Percentiles rank a stretch among this genome's conserved stretches.
phyloP scores from a whole-genome alignment of 768 basidiomycete species.

The Pleurotus citrinopileatus region DNA sequence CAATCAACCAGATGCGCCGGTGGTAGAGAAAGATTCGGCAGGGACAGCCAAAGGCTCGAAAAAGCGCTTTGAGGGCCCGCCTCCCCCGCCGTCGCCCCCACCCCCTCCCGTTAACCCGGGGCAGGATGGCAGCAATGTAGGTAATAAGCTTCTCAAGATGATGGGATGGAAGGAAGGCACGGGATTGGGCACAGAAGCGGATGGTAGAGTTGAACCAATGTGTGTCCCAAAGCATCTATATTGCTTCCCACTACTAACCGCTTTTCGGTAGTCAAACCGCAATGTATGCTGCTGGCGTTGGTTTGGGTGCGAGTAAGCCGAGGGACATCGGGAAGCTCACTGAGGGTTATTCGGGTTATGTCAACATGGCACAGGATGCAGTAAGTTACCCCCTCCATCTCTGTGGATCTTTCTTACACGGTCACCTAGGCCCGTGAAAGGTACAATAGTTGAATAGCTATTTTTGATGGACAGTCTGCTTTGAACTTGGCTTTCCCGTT shows the following conservation, averaged over 20 bases:
- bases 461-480: neutral
- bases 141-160: constrained; percentile 92
- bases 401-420: neutral
- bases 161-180: constrained; percentile 97
- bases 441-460: constrained; percentile 21
- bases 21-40: constrained; percentile 43
- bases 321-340: constrained; percentile 75
- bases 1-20: constrained; percentile 86
- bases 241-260: neutral
- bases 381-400: constrained; percentile 31
- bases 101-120: constrained; percentile 66
- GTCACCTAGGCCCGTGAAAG: constrained; percentile 37
- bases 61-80: constrained; percentile 54
- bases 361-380: constrained; percentile 70
- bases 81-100: constrained; percentile 60
- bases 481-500: neutral
- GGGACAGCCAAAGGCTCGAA: constrained; percentile 27
- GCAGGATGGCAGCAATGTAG: constrained; percentile 82
- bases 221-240: constrained; percentile 31
- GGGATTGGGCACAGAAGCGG: constrained; percentile 79
- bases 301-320: constrained; percentile 90
- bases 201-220: constrained; percentile 89
- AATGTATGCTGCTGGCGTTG: constrained; percentile 84
- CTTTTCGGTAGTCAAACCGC: constrained; percentile 62
- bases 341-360: constrained; percentile 68